These are phyloP conservation scores for Dovyalis caffra DNA, from an alignment of 345 rosid genomes.

Conservation along the genomic window DNA sequence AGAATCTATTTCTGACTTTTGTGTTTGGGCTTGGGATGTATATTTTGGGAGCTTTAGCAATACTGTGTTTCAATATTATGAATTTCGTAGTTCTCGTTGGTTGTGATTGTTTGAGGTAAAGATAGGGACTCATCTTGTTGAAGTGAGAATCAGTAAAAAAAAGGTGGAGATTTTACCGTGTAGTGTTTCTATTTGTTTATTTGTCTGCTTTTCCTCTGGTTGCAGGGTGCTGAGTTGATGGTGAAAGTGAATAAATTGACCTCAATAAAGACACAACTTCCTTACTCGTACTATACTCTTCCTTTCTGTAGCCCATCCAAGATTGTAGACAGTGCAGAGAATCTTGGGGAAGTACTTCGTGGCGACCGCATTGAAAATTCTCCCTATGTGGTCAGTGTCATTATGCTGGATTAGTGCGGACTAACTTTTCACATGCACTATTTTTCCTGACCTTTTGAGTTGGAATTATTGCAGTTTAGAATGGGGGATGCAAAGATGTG, in stretches of 20 bases:
- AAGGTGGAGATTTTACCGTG: neutral
- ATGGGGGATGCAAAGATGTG: constrained; percentile 94
- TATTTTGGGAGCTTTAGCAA: neutral
- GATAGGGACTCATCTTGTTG: neutral
- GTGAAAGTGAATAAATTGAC: constrained; percentile 95
- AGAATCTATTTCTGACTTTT: neutral
- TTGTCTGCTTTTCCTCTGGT: neutral
- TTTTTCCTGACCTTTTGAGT: constrained; percentile 16
- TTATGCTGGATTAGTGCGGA: neutral
- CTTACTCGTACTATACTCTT: constrained; percentile 78
- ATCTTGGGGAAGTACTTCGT: constrained; percentile 97
- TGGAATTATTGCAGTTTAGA: constrained; percentile 59
- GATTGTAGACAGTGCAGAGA: constrained; percentile 89
- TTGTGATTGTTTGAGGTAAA: neutral
- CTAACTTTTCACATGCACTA: neutral
- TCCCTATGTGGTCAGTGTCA: constrained; percentile 60
- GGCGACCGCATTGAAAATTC: constrained; percentile 97
- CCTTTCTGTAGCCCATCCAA: constrained; percentile 67
- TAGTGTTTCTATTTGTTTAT: neutral
- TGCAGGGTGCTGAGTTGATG: constrained; percentile 70
- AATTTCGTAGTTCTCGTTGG: neutral
- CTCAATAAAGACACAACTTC: constrained; percentile 90
- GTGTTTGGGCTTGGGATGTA: neutral
- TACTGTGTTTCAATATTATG: neutral
- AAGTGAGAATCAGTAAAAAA: neutral